A percentile compares a stretch with the other conserved stretches of the same genome.
Evolutionary conservation across 2,329 filamentous ascomycete species (phyloP).

Genomic region (Pleomassaria siparia): DNA sequence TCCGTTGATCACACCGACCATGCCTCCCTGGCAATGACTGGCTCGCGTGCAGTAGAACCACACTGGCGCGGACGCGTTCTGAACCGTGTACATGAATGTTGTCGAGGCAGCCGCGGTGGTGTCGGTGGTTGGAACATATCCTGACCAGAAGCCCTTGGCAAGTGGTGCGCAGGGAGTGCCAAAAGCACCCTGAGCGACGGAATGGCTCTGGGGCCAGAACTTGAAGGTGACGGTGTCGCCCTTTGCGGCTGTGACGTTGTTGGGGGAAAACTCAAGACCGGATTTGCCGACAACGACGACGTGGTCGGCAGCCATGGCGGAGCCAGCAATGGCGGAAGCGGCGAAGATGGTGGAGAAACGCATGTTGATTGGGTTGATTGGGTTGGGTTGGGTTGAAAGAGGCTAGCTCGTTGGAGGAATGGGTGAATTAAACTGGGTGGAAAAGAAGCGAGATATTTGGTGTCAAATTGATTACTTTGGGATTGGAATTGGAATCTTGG

Average conservation of each 20-base stretch:
- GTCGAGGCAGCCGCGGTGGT: conserved; percentile 23
- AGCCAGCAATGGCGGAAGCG: conserved; percentile 32
- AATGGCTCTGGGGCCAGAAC: conserved; percentile 45
- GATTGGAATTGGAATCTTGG: conserved; percentile 38
- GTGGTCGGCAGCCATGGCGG: conserved; percentile 36
- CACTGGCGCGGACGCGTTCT: conserved; percentile 39
- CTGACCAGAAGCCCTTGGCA: conserved; percentile 41
- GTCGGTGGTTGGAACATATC: conserved; percentile 33
- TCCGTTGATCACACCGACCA: conserved; percentile 45
- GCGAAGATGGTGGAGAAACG: conserved; percentile 41
- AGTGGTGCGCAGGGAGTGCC: conserved; percentile 37
- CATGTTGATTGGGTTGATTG: conserved; percentile 38
- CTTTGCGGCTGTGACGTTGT: conserved; percentile 34
- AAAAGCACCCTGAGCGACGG: conserved; percentile 41
- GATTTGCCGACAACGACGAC: conserved; percentile 34
- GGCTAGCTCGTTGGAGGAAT: conserved; percentile 36
- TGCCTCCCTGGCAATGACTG: conserved; percentile 42
- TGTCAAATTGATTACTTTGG: conserved; percentile 30
- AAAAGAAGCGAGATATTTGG: conserved; percentile 27
- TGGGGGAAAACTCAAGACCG: conserved; percentile 37
- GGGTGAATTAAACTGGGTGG: conserved; percentile 14
- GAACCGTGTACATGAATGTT: conserved; percentile 38
- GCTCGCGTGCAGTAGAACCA: conserved; percentile 47
- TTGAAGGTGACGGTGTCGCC: conserved; percentile 43
- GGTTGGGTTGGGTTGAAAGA: conserved; percentile 10